Evolutionary conservation across 2,329 filamentous ascomycete genomes (phyloP).

Genomic region (Calonectria fujianensis): DNA sequence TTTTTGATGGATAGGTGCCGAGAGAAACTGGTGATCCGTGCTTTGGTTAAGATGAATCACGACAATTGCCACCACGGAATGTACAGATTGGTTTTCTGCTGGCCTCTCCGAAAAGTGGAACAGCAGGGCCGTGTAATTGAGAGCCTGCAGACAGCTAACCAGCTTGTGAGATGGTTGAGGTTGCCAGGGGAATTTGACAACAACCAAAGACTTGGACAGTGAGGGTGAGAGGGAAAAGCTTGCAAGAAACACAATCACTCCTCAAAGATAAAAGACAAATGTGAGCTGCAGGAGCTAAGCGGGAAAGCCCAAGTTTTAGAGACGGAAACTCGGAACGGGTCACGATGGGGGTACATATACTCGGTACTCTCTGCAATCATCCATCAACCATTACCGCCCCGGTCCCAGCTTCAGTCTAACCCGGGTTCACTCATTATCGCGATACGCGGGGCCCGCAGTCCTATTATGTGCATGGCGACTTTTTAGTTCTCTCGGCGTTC

Average conservation of each 20-base stretch:
- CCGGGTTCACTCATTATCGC: conserved; percentile 23
- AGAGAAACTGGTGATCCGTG: conserved; percentile 36
- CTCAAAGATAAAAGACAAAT: conserved; percentile 9
- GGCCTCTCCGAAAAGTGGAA: background rate
- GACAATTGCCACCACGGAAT: background rate
- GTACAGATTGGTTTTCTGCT: background rate
- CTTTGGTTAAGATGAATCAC: background rate
- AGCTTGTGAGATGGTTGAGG: background rate
- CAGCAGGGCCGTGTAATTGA: background rate
- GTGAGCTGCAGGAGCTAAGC: conserved; percentile 14
- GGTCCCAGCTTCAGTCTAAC: conserved; percentile 33
- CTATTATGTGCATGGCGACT: background rate
- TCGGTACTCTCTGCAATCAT: conserved; percentile 21
- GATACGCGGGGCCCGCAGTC: conserved; percentile 17
- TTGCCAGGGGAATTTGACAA: background rate
- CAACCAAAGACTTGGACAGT: background rate
- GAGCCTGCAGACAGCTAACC: background rate
- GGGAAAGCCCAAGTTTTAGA: conserved; percentile 26
- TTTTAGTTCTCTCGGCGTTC: conserved; percentile 22
- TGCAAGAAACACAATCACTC: background rate
- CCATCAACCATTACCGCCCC: conserved; percentile 23
- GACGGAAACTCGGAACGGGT: conserved; percentile 32
- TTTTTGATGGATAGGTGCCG: conserved; percentile 1
- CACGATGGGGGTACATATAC: conserved; percentile 41
- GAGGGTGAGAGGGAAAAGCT: background rate